These are phyloP conservation scores for Nadsonia starkeyi-henricii DNA, from an alignment of 1,139 yeast genomes.

Conservation along the genomic window DNA sequence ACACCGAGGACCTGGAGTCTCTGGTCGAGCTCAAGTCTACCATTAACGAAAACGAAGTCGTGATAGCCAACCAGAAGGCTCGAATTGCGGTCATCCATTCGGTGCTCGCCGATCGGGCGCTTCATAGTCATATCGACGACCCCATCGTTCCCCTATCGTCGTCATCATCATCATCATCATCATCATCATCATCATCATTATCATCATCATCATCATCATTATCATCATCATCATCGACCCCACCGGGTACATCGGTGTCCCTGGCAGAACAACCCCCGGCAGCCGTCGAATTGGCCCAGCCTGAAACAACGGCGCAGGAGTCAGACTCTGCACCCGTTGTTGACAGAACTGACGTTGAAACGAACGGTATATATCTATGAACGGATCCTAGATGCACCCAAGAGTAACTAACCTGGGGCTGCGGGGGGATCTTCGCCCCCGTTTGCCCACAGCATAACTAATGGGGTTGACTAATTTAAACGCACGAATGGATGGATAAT, in stretches of 20 bases:
- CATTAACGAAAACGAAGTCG: neutral
- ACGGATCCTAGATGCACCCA: too few species aligned
- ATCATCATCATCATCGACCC: constrained; percentile 3
- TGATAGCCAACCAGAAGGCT: neutral
- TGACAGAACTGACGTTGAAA: too few species aligned
- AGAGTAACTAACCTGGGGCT: too few species aligned
- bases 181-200: constrained; percentile 3
- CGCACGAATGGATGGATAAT: too few species aligned
- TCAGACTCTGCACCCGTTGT: too few species aligned
- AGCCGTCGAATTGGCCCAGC: too few species aligned
- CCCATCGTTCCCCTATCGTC: constrained; percentile 17
- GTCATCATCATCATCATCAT: constrained; percentile 8
- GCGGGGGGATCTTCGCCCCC: too few species aligned
- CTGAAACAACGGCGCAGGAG: too few species aligned
- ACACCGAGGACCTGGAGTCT: neutral
- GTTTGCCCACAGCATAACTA: too few species aligned
- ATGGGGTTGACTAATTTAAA: too few species aligned
- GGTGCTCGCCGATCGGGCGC: constrained; percentile 7
- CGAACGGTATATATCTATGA: too few species aligned
- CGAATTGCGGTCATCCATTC: neutral
- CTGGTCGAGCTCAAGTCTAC: neutral
- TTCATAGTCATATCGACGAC: constrained; percentile 13
- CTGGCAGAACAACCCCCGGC: constrained; percentile 7
- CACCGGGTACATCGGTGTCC: constrained; percentile 6
- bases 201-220: constrained; percentile 1